Percentiles rank a stretch among this genome's conserved stretches.
Evolutionary conservation across 2,329 filamentous ascomycete genomes (phyloP).

Genomic region (Fusarium sp.): DNA sequence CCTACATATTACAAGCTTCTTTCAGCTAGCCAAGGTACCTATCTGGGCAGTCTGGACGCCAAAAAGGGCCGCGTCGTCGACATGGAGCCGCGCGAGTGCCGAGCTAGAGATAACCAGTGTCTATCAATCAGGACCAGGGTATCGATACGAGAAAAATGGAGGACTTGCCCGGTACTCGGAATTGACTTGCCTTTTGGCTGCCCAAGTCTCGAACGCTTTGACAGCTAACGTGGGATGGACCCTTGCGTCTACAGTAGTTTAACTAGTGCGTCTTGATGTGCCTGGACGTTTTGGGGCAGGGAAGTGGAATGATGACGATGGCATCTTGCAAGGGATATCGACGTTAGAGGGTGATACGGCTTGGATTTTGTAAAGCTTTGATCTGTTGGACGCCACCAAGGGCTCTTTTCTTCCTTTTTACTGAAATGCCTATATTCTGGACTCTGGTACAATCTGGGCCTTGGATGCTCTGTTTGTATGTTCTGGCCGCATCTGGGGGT

Average conservation of each 20-base stretch:
- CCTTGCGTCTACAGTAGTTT: neutral
- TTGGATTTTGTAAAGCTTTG: slow-evolving; percentile 4
- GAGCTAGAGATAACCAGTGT: slow-evolving; percentile 9
- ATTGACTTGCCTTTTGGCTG: slow-evolving; percentile 10
- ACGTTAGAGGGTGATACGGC: neutral
- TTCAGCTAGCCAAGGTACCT: neutral
- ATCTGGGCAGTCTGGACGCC: neutral
- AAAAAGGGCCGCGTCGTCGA: neutral
- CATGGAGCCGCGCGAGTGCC: slow-evolving; percentile 6
- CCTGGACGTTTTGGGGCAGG: slow-evolving; percentile 2
- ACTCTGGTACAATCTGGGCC: neutral
- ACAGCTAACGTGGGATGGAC: slow-evolving; percentile 9
- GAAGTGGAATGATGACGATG: slow-evolving; percentile 2
- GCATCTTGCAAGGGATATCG: neutral
- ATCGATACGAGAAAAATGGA: slow-evolving; percentile 1
- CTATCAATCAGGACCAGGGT: slow-evolving; percentile 5
- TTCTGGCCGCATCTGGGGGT: neutral
- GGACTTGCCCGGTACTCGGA: neutral
- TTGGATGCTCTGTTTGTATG: neutral
- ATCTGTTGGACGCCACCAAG: neutral
- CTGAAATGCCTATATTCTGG: neutral
- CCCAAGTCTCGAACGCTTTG: slow-evolving; percentile 4
- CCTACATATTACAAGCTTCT: neutral
- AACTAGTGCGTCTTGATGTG: slow-evolving; percentile 12
- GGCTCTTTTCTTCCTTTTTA: neutral